These are phyloP conservation scores for Chaetomium olivaceum DNA, from an alignment of 2,329 filamentous ascomycete genomes.

Conservation along the genomic window DNA sequence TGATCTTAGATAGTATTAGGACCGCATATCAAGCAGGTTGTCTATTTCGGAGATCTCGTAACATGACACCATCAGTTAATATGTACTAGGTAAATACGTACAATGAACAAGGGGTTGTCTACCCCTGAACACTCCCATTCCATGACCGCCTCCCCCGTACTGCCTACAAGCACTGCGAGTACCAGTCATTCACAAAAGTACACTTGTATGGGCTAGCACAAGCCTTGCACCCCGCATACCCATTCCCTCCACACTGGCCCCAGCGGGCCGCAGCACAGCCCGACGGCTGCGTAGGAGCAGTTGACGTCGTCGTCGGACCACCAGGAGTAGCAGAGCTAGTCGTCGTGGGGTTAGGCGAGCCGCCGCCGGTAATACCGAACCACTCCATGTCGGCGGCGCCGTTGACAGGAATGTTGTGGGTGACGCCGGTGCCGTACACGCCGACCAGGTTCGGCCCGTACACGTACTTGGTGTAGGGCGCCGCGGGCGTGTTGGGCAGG, in stretches of 20 bases:
- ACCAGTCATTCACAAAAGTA: conserved; percentile 42
- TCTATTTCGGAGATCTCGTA: background rate
- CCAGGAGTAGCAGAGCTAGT: conserved; percentile 2
- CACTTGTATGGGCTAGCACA: conserved; percentile 43
- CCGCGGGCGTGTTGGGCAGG: conserved; percentile 38
- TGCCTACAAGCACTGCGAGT: conserved; percentile 44
- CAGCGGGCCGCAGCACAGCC: conserved; percentile 35
- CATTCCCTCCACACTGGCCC: conserved; percentile 43
- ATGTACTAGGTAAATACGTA: background rate
- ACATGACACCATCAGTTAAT: background rate
- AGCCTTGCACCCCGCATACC: conserved; percentile 40
- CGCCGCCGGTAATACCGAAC: conserved; percentile 37
- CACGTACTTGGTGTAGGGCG: conserved; percentile 42
- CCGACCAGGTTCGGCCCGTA: conserved; percentile 40
- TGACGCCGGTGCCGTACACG: conserved; percentile 39
- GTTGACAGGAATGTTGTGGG: conserved; percentile 40
- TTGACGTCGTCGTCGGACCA: conserved; percentile 14
- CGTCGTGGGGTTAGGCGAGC: conserved; percentile 7
- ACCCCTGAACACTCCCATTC: background rate
- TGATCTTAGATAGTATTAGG: no score
- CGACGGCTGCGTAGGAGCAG: conserved; percentile 1
- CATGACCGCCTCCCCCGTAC: background rate
- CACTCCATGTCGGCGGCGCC: conserved; percentile 40
- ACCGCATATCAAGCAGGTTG: no score
- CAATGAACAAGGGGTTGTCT: background rate